Evolutionary conservation across 2,329 filamentous ascomycete species (phyloP).

Genomic region (Metarhizium sp.): DNA sequence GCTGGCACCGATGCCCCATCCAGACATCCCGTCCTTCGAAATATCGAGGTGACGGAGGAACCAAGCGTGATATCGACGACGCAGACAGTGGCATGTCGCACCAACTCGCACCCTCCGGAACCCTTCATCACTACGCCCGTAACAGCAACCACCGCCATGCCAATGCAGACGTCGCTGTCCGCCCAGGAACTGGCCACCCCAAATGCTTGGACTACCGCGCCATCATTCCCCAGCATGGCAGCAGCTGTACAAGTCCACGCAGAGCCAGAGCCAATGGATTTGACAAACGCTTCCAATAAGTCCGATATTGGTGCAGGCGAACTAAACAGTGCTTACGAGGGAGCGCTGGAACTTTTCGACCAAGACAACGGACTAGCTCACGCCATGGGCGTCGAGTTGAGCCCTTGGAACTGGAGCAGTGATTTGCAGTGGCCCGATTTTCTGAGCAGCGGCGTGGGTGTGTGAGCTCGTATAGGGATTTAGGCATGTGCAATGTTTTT

Average conservation of each 20-base stretch:
- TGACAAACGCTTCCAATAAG: constrained; percentile 12
- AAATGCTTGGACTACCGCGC: neutral
- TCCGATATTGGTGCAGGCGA: constrained; percentile 27
- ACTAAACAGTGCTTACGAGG: constrained; percentile 42
- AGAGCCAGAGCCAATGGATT: constrained; percentile 10
- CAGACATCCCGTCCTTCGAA: constrained; percentile 10
- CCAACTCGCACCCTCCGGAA: neutral
- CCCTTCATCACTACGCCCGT: neutral
- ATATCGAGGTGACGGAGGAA: constrained; percentile 18
- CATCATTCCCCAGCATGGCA: neutral
- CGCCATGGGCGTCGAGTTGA: constrained; percentile 31
- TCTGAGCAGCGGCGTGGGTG: constrained; percentile 20
- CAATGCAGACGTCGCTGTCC: neutral
- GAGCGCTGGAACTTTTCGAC: constrained; percentile 36
- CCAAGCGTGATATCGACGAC: constrained; percentile 14
- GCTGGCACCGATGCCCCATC: constrained; percentile 8
- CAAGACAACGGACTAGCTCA: constrained; percentile 33
- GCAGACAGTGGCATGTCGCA: neutral
- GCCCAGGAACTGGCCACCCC: neutral
- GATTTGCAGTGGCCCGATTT: constrained; percentile 24
- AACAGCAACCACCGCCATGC: neutral
- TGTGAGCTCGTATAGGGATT: constrained; percentile 7
- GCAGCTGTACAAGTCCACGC: neutral
- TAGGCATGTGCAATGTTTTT: neutral
- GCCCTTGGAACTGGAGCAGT: constrained; percentile 23